Evolutionary conservation across 805 yeast genomes (phyloP).

Genomic region (Ogataea philodendri): DNA sequence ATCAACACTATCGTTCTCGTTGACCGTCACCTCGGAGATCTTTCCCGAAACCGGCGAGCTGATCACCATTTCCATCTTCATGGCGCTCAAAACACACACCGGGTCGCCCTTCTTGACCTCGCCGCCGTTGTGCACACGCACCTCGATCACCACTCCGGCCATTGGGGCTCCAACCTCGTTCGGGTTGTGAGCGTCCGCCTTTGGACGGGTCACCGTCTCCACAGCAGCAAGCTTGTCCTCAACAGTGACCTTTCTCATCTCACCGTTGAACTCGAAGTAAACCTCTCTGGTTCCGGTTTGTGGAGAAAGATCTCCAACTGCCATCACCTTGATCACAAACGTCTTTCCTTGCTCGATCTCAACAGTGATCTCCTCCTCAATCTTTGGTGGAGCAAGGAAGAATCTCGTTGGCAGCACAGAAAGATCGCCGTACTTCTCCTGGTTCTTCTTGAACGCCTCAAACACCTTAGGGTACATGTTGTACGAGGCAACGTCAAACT

Average conservation of each 20-base stretch:
- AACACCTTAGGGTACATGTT: slow-evolving; percentile 98
- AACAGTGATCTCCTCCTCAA: slow-evolving; percentile 85
- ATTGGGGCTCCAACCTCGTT: slow-evolving; percentile 97
- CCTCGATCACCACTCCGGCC: slow-evolving; percentile 98
- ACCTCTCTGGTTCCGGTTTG: slow-evolving; percentile 94
- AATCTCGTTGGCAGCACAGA: slow-evolving; percentile 90
- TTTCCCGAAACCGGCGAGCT: slow-evolving; percentile 87
- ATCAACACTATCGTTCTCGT: slow-evolving; percentile 93
- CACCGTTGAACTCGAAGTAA: slow-evolving; percentile 97
- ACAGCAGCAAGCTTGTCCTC: slow-evolving; percentile 85
- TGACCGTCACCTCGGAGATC: slow-evolving; percentile 70
- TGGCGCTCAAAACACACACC: slow-evolving; percentile 88
- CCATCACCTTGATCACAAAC: slow-evolving; percentile 85
- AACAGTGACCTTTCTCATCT: slow-evolving; percentile 90
- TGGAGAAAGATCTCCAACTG: slow-evolving; percentile 82
- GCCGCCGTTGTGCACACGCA: slow-evolving; percentile 82
- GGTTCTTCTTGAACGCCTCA: slow-evolving; percentile 75
- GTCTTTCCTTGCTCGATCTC: slow-evolving; percentile 95
- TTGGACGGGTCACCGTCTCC: slow-evolving; percentile 81
- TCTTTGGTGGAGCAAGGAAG: slow-evolving; percentile 82
- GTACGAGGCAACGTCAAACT: slow-evolving; percentile 90
- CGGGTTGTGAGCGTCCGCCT: slow-evolving; percentile 85
- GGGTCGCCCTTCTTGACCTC: slow-evolving; percentile 97
- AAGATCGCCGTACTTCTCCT: slow-evolving; percentile 84
- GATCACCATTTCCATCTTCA: slow-evolving; percentile 99